phyloP scores from a whole-genome alignment of 805 yeast species.

The Starmerella roubikii region DNA sequence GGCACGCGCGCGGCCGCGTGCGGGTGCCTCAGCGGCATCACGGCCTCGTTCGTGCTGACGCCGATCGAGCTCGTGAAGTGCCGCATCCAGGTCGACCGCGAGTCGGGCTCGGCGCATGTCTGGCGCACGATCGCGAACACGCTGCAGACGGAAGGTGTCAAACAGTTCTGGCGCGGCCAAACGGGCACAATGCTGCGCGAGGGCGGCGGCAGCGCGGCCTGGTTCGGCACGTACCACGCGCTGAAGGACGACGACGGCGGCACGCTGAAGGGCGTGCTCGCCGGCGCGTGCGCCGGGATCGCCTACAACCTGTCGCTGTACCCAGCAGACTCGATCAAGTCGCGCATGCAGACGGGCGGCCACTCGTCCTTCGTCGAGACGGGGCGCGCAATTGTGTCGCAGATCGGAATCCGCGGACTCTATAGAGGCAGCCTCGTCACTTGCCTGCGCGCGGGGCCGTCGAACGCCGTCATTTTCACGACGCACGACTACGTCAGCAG shows the following conservation, averaged over 20 bases:
- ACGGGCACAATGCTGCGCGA: slow-evolving; percentile 70
- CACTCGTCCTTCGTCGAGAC: slow-evolving; percentile 28
- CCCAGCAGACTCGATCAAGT: slow-evolving; percentile 85
- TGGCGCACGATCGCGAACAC: slow-evolving; percentile 2
- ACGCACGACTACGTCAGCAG: slow-evolving; percentile 42
- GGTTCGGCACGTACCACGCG: slow-evolving; percentile 84
- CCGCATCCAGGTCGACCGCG: slow-evolving; percentile 51
- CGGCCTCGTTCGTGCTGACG: slow-evolving; percentile 70
- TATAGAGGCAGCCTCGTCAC: slow-evolving; percentile 83
- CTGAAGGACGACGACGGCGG: slow-evolving; percentile 27
- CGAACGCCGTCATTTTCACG: slow-evolving; percentile 76
- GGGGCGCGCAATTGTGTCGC: slow-evolving; percentile 30
- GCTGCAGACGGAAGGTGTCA: slow-evolving; percentile 35
- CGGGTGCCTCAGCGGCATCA: slow-evolving; percentile 74
- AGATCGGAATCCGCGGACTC: slow-evolving; percentile 55
- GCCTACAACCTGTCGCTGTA: slow-evolving; percentile 65
- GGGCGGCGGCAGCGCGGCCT: slow-evolving; percentile 77
- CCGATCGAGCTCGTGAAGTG: slow-evolving; percentile 91
- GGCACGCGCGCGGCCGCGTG: slow-evolving; percentile 39
- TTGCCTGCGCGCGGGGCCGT: slow-evolving; percentile 68
- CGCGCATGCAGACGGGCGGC: slow-evolving; percentile 60
- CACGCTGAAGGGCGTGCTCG: slow-evolving; percentile 59
- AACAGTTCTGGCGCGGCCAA: slow-evolving; percentile 82
- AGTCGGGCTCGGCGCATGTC: slow-evolving; percentile 18
- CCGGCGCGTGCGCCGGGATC: slow-evolving; percentile 61